phyloP scores from a whole-genome alignment of 371 early-diverging fungal genomes.

The Dichotomocladium elegans region DNA sequence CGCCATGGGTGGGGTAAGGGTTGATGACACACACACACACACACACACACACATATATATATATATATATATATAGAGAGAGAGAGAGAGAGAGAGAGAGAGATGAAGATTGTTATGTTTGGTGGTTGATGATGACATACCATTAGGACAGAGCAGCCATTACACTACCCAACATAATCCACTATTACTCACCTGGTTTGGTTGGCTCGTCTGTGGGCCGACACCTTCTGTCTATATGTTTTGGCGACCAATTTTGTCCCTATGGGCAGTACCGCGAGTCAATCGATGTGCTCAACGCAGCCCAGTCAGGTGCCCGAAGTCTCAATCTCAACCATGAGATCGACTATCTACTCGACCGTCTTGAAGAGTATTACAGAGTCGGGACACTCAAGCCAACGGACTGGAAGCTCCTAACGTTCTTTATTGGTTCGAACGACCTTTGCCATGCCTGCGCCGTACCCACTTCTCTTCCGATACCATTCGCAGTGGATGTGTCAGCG shows the following conservation, averaged over 20 bases:
- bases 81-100: not conserved
- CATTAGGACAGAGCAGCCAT: conserved; percentile 35
- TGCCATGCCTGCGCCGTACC: conserved; percentile 49
- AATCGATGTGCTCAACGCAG: conserved; percentile 41
- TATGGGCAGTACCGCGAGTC: conserved; percentile 31
- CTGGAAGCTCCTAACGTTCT: conserved; percentile 63
- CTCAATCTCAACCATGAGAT: conserved; percentile 37
- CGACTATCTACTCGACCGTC: conserved; percentile 31
- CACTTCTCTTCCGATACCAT: conserved; percentile 24
- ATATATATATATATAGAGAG: too few relatives aligned
- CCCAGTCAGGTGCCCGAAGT: conserved; percentile 47
- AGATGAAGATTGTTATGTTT: not conserved
- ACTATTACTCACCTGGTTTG: conserved; percentile 30
- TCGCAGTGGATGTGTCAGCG: conserved; percentile 20
- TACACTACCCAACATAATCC: conserved; percentile 44
- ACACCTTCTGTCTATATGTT: conserved; percentile 41
- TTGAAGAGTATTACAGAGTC: conserved; percentile 20
- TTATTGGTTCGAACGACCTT: conserved; percentile 69
- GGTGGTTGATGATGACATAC: not conserved
- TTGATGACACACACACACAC: not conserved
- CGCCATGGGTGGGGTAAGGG: conserved; percentile 50
- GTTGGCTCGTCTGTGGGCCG: conserved; percentile 38
- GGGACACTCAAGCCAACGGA: conserved; percentile 38
- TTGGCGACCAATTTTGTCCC: conserved; percentile 40
- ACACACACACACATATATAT: too few relatives aligned